Base-by-base conservation (phyloP, 345 rosid species). In the Moringa oleifera region DNA sequence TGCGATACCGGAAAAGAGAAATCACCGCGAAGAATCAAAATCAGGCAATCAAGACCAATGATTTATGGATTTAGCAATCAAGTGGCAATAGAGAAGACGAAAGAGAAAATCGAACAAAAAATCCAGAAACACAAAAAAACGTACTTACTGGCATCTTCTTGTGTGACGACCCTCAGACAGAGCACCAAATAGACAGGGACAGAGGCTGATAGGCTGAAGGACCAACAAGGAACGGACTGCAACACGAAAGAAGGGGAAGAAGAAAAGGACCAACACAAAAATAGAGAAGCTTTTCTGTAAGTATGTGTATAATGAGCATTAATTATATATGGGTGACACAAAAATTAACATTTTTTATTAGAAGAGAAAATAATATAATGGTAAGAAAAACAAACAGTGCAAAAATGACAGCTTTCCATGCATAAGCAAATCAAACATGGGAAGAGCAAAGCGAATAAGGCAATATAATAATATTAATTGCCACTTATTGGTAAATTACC, bases 81-180 rank as follows among this genome's bases (percentile, higher is more conserved):
- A 73, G 67, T 18, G 37, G 51, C 15, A 36, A 13, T 1, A 67
- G 4, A 41, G 18, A n/a, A 62, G 18, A 52, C 16, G 45, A 54
- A 63, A 33, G 18, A 62, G 23, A 51, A 52, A 57, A 22, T 8
- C 64, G 50, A 22, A 41, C 12, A 41, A 65, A 69, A 58, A 41
- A 41, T 1, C 47, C 47, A 41, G 9, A 41, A 41, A 41, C 33
- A 28, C 3, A 58, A 67, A 70, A 80, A 76, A 82, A 89, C 98
- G 90, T 93, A 93, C 98, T 93, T 93, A 93, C 98, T 87, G 90
- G 98, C 96, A 89, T 86, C 95, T 86, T 87, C 95, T 75, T 86
- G 78, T 68, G 80, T 81, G 77, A 75, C 68, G 61, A 68, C 75
- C 77, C 77, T 70, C 73, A 59, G 71, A 49, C 50, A 63, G 55